Percentiles rank a stretch among this genome's conserved stretches.
These are phyloP conservation scores for Geum urbanum DNA, from an alignment of 306 rosid species.

Conservation along the genomic window DNA sequence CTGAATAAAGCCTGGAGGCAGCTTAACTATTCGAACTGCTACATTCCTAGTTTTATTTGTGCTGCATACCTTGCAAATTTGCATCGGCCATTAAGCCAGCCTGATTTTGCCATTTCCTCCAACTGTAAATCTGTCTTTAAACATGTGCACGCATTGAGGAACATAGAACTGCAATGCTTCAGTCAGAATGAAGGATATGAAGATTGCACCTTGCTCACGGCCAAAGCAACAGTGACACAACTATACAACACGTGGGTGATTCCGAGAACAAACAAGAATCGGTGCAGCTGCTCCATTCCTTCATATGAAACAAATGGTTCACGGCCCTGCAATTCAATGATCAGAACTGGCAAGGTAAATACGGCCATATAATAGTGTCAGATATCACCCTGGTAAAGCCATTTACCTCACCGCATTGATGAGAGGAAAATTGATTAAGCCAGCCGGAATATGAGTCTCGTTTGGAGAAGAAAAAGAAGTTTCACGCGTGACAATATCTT, in stretches of 20 bases:
- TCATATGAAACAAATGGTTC: constrained; percentile 96
- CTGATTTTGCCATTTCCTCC: constrained; percentile 92
- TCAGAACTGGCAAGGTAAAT: constrained; percentile 14
- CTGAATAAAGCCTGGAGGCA: constrained; percentile 6
- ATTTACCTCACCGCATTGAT: constrained; percentile 76
- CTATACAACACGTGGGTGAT: constrained; percentile 92
- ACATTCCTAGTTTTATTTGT: constrained; percentile 2
- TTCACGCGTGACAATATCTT: constrained; percentile 32
- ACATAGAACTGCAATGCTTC: neutral
- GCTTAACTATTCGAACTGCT: neutral
- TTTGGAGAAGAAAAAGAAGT: constrained; percentile 39
- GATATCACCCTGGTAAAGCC: constrained; percentile 3
- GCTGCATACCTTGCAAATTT: constrained; percentile 54
- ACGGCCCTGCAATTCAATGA: constrained; percentile 57
- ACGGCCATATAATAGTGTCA: neutral
- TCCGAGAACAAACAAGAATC: constrained; percentile 90
- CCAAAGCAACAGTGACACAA: constrained; percentile 86
- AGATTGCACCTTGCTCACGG: constrained; percentile 78
- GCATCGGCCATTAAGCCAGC: constrained; percentile 43
- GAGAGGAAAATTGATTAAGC: constrained; percentile 23
- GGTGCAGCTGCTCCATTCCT: constrained; percentile 94
- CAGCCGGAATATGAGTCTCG: constrained; percentile 34
- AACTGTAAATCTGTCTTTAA: constrained; percentile 65
- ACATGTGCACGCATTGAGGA: neutral
- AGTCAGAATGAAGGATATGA: constrained; percentile 15